A percentile compares a stretch with the other conserved stretches of the same genome.
These are phyloP conservation scores for Grammothele lineata DNA, from an alignment of 768 basidiomycete species.

Conservation along the genomic window DNA sequence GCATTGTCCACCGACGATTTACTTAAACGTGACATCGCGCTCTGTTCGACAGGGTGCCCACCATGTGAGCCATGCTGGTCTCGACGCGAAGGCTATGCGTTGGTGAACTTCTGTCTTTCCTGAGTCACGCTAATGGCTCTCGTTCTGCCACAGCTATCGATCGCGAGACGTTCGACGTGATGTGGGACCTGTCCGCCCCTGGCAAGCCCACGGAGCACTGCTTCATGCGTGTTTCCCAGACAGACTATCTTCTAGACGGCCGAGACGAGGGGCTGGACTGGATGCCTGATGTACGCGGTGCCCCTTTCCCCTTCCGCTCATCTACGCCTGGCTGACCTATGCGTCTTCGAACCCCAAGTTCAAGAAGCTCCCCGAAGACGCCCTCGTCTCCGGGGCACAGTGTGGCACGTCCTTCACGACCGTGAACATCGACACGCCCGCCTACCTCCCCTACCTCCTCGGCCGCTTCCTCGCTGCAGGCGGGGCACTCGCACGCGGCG, in stretches of 20 bases:
- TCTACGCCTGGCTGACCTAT: too few species aligned
- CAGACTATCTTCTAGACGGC: conserved; percentile 47
- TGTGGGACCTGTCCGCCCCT: conserved; percentile 70
- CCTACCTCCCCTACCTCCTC: conserved; percentile 62
- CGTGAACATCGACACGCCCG: conserved; percentile 60
- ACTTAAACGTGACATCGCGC: background rate
- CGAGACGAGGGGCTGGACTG: conserved; percentile 31
- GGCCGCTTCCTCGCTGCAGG: conserved; percentile 54
- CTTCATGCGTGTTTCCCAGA: conserved; percentile 62
- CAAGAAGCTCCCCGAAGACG: conserved; percentile 35
- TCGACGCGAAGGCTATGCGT: conserved; percentile 55
- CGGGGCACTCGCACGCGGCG: conserved; percentile 54
- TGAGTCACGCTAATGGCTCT: background rate
- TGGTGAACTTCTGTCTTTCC: background rate
- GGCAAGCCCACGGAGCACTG: conserved; percentile 51
- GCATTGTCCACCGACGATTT: background rate
- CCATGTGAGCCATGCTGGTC: conserved; percentile 57
- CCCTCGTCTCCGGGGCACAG: conserved; percentile 38
- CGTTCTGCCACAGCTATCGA: conserved; percentile 49
- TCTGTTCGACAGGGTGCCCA: conserved; percentile 70
- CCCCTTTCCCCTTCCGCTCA: too few species aligned
- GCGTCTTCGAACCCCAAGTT: too few species aligned
- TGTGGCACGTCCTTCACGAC: conserved; percentile 61
- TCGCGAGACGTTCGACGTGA: conserved; percentile 64
- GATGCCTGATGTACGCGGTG: conserved; percentile 30